Conservation (phyloP, 176 grass and related monocot genomes). For the Dactylis glomerata region DNA sequence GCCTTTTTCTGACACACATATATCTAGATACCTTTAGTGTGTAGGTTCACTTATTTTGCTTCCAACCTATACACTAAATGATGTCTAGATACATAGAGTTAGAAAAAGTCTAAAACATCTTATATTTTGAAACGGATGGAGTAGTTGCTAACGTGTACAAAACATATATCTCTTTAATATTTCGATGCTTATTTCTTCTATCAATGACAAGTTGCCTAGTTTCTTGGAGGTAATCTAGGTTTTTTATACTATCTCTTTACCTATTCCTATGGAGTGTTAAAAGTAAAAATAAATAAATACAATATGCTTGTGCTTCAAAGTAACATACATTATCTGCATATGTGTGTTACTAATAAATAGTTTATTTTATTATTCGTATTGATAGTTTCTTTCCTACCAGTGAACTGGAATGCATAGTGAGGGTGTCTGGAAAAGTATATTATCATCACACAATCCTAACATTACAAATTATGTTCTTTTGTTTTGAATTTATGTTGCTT, state of each 20-base stretch:
- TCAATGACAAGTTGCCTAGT: not conserved
- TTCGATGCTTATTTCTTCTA: not conserved
- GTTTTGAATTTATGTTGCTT: too few species aligned
- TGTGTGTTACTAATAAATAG: too few species aligned
- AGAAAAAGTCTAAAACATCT: too few species aligned
- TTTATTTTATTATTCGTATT: not conserved
- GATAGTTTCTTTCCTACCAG: not conserved
- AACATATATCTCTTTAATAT: not conserved
- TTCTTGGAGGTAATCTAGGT: not conserved
- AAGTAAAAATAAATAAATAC: too few species aligned
- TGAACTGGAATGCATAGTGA: not conserved
- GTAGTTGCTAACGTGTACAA: not conserved
- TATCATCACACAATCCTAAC: not conserved
- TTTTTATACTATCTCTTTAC: not conserved
- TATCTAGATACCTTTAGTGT: too few species aligned
- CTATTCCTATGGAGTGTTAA: too few species aligned
- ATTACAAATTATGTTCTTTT: not conserved
- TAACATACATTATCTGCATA: not conserved
- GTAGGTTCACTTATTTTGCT: too few species aligned
- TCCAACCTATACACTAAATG: too few species aligned
- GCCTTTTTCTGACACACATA: too few species aligned
- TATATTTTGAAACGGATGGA: too few species aligned
- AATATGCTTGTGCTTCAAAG: too few species aligned
- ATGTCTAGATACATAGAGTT: too few species aligned
- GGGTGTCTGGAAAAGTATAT: not conserved